Conservation (phyloP, 2,329 filamentous ascomycete genomes). For the Neofusicoccum kwambonambiense region DNA sequence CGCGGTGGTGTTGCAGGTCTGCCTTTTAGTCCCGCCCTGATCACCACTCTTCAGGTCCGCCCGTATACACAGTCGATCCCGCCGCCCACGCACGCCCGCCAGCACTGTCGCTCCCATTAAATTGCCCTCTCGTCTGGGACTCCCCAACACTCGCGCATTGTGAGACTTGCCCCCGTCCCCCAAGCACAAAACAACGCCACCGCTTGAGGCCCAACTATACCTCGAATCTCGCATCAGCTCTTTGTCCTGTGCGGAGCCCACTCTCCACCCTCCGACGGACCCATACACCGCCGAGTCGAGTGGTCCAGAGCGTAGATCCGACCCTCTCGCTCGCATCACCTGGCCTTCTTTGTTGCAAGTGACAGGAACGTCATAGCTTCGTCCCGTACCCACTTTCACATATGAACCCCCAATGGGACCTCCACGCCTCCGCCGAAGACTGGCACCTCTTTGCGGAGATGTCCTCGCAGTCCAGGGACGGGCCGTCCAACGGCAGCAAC, state of each 20-base stretch:
- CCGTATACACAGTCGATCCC: conserved; percentile 10
- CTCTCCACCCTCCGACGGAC: conserved; percentile 14
- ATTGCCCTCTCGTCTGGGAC: conserved; percentile 11
- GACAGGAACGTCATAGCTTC: conserved; percentile 17
- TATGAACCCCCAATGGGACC: conserved; percentile 19
- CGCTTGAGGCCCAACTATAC: conserved; percentile 17
- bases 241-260: conserved; percentile 15
- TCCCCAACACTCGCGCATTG: conserved; percentile 13
- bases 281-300: conserved; percentile 13
- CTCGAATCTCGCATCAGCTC: conserved; percentile 6
- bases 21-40: conserved; percentile 18
- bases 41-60: conserved; percentile 8
- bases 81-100: conserved; percentile 3
- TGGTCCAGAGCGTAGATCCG: conserved; percentile 16
- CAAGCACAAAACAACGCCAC: not conserved
- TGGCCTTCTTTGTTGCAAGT: conserved; percentile 7
- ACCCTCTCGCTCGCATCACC: conserved; percentile 5
- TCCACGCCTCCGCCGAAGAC: conserved; percentile 15
- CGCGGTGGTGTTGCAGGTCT: not conserved
- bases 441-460: conserved; percentile 18
- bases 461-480: conserved; percentile 10
- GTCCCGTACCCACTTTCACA: conserved; percentile 13
- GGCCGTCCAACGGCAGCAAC: conserved; percentile 1
- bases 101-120: not conserved
- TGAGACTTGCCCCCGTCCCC: conserved; percentile 10